phyloP scores from a whole-genome alignment of 2,329 filamentous ascomycete species.

The Aspergillus latus region DNA sequence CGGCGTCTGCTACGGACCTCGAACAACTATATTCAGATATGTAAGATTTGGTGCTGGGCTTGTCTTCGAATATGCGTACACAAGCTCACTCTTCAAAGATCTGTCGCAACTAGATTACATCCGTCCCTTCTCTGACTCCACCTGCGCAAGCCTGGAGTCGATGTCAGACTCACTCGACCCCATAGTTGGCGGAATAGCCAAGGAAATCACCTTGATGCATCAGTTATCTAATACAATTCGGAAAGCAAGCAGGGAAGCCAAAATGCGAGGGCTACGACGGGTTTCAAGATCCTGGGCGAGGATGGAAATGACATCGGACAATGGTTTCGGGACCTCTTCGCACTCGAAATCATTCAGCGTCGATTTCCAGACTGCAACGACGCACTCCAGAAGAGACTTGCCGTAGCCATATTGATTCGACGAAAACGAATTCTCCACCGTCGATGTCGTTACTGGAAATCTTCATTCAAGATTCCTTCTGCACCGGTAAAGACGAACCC shows the following conservation, averaged over 20 bases:
- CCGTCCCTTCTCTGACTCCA: not conserved
- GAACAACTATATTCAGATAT: conserved; percentile 8
- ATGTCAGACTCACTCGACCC: not conserved
- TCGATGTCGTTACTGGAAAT: conserved; percentile 6
- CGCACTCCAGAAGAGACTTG: conserved; percentile 5
- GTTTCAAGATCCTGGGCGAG: conserved; percentile 2
- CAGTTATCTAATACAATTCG: conserved; percentile 13
- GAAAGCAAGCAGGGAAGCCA: conserved; percentile 11
- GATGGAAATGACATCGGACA: conserved; percentile 8
- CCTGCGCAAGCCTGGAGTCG: not conserved
- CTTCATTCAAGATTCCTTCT: not conserved
- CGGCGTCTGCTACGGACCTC: conserved; percentile 4
- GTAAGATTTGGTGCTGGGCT: not conserved
- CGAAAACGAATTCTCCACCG: conserved; percentile 12
- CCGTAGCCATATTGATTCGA: conserved; percentile 8
- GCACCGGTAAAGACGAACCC: not conserved
- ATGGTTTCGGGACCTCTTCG: conserved; percentile 5
- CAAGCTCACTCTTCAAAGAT: not conserved
- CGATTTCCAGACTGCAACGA: conserved; percentile 1
- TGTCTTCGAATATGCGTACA: not conserved
- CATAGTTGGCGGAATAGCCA: not conserved
- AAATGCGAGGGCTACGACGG: conserved; percentile 1
- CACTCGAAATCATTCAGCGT: conserved; percentile 1
- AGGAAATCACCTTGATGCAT: conserved; percentile 11
- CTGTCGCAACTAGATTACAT: not conserved